Percentiles rank a stretch among this genome's conserved stretches.
Evolutionary conservation across 306 rosid genomes (phyloP).

Genomic region (Argentina anserina): DNA sequence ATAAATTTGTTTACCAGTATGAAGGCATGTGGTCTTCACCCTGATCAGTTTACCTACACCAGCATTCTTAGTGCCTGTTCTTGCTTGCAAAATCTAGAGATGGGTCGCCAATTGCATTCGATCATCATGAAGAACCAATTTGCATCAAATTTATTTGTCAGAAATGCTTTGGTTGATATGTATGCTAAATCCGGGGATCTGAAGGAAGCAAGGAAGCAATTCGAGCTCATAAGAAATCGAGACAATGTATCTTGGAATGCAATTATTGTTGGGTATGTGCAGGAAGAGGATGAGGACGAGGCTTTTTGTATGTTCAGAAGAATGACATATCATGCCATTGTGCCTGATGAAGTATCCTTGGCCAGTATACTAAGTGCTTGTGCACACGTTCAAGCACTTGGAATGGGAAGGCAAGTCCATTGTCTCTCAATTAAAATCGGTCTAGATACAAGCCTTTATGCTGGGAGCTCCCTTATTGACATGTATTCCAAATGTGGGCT

Average conservation of each 20-base stretch:
- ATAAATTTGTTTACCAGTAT: slow-evolving; percentile 50
- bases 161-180: slow-evolving; percentile 79
- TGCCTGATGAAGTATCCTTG: slow-evolving; percentile 76
- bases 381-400: slow-evolving; percentile 49
- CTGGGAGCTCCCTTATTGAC: slow-evolving; percentile 80
- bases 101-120: slow-evolving; percentile 65
- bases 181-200: slow-evolving; percentile 71
- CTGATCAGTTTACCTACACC: slow-evolving; percentile 77
- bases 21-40: slow-evolving; percentile 41
- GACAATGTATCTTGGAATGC: slow-evolving; percentile 82
- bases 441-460: slow-evolving; percentile 58
- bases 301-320: slow-evolving; percentile 65
- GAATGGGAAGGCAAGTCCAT: slow-evolving; percentile 60
- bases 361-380: slow-evolving; percentile 81
- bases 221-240: slow-evolving; percentile 55
- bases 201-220: slow-evolving; percentile 63
- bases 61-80: slow-evolving; percentile 75
- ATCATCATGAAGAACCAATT: slow-evolving; percentile 54
- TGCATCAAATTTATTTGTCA: slow-evolving; percentile 49
- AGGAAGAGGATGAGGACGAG: slow-evolving; percentile 46
- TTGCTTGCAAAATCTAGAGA: slow-evolving; percentile 37
- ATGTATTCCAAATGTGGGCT: slow-evolving; percentile 70
- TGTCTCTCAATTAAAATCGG: slow-evolving; percentile 64
- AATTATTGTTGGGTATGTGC: slow-evolving; percentile 77
- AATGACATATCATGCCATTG: slow-evolving; percentile 45